Evolutionary conservation across 2,329 filamentous ascomycete genomes (phyloP).

Genomic region (Microdochium bolleyi): DNA sequence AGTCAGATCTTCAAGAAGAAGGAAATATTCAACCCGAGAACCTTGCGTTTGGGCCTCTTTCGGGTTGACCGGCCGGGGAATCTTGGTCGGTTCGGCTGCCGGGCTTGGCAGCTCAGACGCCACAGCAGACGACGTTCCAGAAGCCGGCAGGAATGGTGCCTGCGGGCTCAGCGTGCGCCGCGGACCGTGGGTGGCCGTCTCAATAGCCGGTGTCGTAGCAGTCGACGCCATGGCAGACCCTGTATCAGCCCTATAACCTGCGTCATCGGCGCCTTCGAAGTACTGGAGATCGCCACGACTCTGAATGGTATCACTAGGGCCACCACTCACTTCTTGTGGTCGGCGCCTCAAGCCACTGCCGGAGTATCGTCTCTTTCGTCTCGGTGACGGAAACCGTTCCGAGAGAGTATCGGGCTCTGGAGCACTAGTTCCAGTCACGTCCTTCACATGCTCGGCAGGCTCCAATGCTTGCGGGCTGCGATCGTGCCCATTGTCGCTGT

Average conservation of each 20-base stretch:
- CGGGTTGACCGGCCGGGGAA: constrained; percentile 61
- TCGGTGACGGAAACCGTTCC: constrained; percentile 31
- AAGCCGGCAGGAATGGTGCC: constrained; percentile 11
- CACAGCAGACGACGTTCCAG: constrained; percentile 23
- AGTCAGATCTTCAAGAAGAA: constrained; percentile 89
- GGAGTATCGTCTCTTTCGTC: constrained; percentile 69
- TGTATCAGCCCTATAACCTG: constrained; percentile 62
- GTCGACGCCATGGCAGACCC: not conserved
- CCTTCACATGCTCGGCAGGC: constrained; percentile 32
- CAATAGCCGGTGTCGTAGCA: constrained; percentile 32
- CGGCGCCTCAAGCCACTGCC: constrained; percentile 73
- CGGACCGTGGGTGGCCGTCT: not conserved
- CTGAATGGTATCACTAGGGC: constrained; percentile 15
- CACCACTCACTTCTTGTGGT: constrained; percentile 58
- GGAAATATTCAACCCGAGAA: constrained; percentile 79
- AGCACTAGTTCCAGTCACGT: constrained; percentile 56
- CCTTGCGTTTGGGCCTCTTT: constrained; percentile 65
- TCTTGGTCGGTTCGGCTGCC: constrained; percentile 28
- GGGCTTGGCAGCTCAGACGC: constrained; percentile 29
- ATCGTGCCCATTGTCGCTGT: constrained; percentile 24
- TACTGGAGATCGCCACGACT: constrained; percentile 77
- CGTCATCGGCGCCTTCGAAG: constrained; percentile 82
- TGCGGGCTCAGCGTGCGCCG: not conserved
- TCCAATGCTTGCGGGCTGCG: constrained; percentile 20
- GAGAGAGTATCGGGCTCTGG: constrained; percentile 51